Evolutionary conservation across 139 green algal species (phyloP).

Genomic region (Auxenochlorella protothecoides): DNA sequence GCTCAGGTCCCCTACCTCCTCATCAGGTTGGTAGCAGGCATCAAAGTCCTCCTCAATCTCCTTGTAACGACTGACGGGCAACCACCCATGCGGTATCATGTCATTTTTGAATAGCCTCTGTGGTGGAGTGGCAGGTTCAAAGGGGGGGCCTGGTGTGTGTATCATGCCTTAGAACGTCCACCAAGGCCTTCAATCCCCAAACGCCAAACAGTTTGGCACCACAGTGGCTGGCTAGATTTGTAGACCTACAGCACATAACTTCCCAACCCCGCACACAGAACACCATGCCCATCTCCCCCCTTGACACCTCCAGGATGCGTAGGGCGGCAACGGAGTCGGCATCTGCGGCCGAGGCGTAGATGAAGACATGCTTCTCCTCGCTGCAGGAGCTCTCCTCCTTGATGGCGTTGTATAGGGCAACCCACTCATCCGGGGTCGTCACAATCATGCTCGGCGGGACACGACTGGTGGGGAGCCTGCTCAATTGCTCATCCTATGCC

Average conservation of each 20-base stretch:
- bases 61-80: slow-evolving; percentile 24
- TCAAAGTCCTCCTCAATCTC: slow-evolving; percentile 23
- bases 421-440: slow-evolving; percentile 3
- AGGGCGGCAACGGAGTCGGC: slow-evolving; percentile 58
- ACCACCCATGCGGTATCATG: slow-evolving; percentile 24
- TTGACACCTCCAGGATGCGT: slow-evolving; percentile 48
- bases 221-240: too few relatives aligned
- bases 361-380: slow-evolving; percentile 48
- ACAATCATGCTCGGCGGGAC: neutral
- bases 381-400: slow-evolving; percentile 38
- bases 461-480: too few relatives aligned
- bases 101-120: slow-evolving; percentile 29
- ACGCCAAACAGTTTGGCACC: too few relatives aligned
- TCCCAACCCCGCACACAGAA: neutral
- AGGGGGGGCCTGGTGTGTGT: too few relatives aligned
- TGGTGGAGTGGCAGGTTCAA: neutral
- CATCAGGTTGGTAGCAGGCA: neutral
- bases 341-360: slow-evolving; percentile 53
- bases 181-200: too few relatives aligned
- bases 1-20: neutral
- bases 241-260: too few relatives aligned
- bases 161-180: too few relatives aligned
- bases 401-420: slow-evolving; percentile 36
- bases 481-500: too few relatives aligned
- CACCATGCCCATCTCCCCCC: neutral